Evolutionary conservation across 2,329 filamentous ascomycete species (phyloP).

Genomic region (Septoria linicola): DNA sequence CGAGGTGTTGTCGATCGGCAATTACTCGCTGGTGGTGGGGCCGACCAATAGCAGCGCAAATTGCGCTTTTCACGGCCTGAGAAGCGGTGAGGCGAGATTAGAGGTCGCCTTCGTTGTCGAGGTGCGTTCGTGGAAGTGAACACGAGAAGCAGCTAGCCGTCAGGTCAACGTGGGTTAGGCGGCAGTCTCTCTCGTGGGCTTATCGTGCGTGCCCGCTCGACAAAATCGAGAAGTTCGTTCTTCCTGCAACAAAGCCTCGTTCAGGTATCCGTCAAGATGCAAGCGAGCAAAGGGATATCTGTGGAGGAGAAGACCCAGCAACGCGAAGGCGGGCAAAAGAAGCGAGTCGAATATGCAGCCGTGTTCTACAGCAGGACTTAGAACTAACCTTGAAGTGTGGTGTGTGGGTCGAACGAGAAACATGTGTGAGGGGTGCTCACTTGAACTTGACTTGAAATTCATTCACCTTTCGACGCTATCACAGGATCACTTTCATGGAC

Average conservation of each 20-base stretch:
- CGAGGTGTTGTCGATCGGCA: slow-evolving; percentile 15
- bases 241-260: neutral
- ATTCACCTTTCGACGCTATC: no score
- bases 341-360: no score
- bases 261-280: no score
- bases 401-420: no score
- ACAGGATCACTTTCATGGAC: no score
- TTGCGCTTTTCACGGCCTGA: neutral
- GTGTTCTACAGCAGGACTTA: no score
- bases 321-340: no score
- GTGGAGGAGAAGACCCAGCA: no score
- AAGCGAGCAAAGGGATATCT: no score
- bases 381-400: no score
- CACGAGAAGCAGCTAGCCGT: slow-evolving; percentile 3
- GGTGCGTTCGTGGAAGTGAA: neutral
- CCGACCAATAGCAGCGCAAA: slow-evolving; percentile 10
- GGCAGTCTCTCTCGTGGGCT: slow-evolving; percentile 5
- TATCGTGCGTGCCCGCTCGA: neutral
- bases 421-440: no score
- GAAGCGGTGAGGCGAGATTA: slow-evolving; percentile 4
- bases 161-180: slow-evolving; percentile 10
- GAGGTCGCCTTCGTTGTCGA: neutral
- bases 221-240: slow-evolving; percentile 1
- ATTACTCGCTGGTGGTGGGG: slow-evolving; percentile 16
- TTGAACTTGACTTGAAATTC: no score